phyloP scores from a whole-genome alignment of 2,329 filamentous ascomycete species.

The Raffaelea arxii region DNA sequence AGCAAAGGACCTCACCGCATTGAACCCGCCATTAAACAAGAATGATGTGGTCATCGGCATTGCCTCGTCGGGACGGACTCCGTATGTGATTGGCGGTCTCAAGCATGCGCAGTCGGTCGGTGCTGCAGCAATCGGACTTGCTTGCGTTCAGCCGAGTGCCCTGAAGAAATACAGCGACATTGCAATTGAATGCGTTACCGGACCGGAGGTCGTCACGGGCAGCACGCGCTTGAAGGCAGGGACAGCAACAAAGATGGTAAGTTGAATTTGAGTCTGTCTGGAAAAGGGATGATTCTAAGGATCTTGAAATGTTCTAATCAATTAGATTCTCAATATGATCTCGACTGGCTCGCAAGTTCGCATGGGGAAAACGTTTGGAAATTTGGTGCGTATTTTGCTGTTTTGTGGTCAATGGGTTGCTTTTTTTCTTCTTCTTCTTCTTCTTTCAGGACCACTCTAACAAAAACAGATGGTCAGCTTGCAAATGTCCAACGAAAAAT shows the following conservation, averaged over 20 bases:
- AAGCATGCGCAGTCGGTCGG: constrained; percentile 23
- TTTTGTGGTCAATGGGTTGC: too few species aligned
- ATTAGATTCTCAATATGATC: constrained; percentile 30
- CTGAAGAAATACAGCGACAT: constrained; percentile 13
- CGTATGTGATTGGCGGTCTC: constrained; percentile 29
- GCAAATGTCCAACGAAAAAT: constrained; percentile 11
- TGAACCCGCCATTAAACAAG: constrained; percentile 13
- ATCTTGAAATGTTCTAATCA: too few species aligned
- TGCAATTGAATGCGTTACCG: constrained; percentile 28
- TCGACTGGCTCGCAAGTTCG: constrained; percentile 31
- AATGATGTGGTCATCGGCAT: constrained; percentile 30
- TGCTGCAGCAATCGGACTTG: constrained; percentile 26
- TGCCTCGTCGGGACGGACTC: constrained; percentile 31
- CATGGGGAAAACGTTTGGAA: constrained; percentile 27
- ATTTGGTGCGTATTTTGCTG: constrained; percentile 6
- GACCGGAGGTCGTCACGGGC: constrained; percentile 32
- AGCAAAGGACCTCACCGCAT: constrained; percentile 16
- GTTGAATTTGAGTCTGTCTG: neutral
- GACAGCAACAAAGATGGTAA: constrained; percentile 29
- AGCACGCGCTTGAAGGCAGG: constrained; percentile 36
- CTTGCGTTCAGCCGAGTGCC: constrained; percentile 25
- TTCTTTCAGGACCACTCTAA: neutral
- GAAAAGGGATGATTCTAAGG: too few species aligned
- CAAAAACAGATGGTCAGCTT: constrained; percentile 9
- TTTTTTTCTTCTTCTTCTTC: too few species aligned